These are phyloP conservation scores for Isatis tinctoria DNA, from an alignment of 345 rosid genomes.

Conservation along the genomic window DNA sequence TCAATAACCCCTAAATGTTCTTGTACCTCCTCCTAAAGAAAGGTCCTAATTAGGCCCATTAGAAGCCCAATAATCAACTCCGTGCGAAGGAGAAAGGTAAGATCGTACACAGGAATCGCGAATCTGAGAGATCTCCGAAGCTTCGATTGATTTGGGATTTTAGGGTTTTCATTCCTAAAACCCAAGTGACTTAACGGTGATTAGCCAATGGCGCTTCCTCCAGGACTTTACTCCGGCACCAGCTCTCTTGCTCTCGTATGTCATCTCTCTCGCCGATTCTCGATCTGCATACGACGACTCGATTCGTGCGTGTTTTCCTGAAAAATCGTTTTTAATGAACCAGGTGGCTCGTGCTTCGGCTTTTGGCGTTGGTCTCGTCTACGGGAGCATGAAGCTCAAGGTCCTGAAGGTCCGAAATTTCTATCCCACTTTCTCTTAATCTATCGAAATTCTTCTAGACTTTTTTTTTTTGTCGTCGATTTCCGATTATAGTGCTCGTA, in stretches of 20 bases:
- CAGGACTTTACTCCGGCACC: conserved; percentile 83
- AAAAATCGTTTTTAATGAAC: too few relatives aligned
- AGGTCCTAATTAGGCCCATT: background rate
- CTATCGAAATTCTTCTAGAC: background rate
- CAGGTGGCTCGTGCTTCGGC: conserved; percentile 95
- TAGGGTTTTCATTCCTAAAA: conserved; percentile 14
- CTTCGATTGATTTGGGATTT: conserved; percentile 19
- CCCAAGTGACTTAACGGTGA: background rate
- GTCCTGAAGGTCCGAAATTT: conserved; percentile 52
- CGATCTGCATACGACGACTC: conserved; percentile 1
- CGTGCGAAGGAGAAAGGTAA: background rate
- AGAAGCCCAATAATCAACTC: background rate
- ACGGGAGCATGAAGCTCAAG: conserved; percentile 83
- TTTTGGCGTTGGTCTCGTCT: conserved; percentile 62
- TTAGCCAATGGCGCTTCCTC: conserved; percentile 63
- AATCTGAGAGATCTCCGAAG: conserved; percentile 9
- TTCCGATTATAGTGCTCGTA: background rate
- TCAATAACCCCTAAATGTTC: background rate
- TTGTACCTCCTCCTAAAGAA: background rate
- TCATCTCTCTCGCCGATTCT: background rate
- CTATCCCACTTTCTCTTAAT: background rate
- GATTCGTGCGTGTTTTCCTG: background rate
- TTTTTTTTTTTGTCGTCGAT: background rate
- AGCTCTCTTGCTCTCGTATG: conserved; percentile 80
- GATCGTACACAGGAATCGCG: background rate